Conservation (phyloP, 2,329 filamentous ascomycete genomes). For the Verticillium longisporum region DNA sequence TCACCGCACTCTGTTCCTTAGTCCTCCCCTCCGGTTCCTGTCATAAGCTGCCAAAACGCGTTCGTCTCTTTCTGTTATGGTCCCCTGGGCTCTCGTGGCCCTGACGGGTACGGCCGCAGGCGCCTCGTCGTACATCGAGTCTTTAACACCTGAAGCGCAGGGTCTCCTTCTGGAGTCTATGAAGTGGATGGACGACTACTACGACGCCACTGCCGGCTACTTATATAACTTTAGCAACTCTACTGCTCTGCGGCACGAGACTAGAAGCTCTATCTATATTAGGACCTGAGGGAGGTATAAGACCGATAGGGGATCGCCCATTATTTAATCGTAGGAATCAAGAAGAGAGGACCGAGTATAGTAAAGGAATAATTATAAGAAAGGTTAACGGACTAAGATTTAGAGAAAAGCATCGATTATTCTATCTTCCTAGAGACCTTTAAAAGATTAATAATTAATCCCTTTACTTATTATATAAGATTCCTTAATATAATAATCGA, state of each 20-base stretch:
- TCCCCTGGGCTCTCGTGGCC: background rate
- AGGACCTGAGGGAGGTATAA: too few relatives aligned
- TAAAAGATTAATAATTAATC: too few relatives aligned
- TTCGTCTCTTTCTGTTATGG: background rate
- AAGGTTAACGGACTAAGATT: too few relatives aligned
- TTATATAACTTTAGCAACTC: constrained; percentile 40
- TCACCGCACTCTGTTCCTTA: background rate
- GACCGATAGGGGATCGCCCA: too few relatives aligned
- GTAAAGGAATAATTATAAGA: too few relatives aligned
- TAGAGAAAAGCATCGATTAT: too few relatives aligned
- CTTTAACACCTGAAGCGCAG: constrained; percentile 21
- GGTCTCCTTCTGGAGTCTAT: constrained; percentile 42
- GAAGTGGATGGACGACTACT: constrained; percentile 47
- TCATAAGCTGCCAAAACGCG: background rate
- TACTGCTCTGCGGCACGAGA: constrained; percentile 46
- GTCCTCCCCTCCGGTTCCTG: background rate
- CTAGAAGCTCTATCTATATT: constrained; percentile 45
- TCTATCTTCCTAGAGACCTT: too few relatives aligned
- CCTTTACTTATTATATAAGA: too few relatives aligned
- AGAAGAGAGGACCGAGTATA: too few relatives aligned
- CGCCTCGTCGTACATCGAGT: constrained; percentile 9
- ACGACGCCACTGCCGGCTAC: constrained; percentile 44
- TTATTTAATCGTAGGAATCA: too few relatives aligned
- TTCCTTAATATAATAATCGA: too few relatives aligned
- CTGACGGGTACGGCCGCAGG: background rate